phyloP scores from a whole-genome alignment of 208 protist genomes.

The Leishmania arabica region DNA sequence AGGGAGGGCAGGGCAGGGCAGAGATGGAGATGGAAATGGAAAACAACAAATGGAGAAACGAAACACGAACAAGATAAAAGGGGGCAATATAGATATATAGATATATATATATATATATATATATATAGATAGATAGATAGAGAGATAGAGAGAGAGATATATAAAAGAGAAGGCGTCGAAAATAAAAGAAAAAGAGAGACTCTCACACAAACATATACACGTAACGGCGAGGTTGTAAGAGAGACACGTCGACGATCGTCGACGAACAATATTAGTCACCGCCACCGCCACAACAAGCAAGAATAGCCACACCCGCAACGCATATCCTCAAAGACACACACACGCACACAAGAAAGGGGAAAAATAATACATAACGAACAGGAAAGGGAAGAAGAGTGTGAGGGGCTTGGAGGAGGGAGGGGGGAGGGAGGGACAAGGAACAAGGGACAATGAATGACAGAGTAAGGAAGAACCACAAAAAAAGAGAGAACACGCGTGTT shows the following conservation, averaged over 20 bases:
- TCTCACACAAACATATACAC: not conserved
- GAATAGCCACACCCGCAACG: too few relatives aligned
- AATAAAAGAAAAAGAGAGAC: not conserved
- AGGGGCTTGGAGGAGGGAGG: too few relatives aligned
- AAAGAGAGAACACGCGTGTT: not conserved
- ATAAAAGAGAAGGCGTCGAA: not conserved
- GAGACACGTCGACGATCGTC: not conserved
- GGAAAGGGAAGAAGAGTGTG: not conserved
- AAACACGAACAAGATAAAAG: not conserved
- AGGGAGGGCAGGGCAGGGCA: not conserved
- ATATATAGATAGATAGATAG: too few relatives aligned
- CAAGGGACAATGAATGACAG: not conserved
- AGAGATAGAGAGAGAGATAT: not conserved
- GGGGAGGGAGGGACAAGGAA: too few relatives aligned
- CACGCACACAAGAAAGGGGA: not conserved
- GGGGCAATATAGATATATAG: not conserved
- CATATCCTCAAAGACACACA: not conserved
- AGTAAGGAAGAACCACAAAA: not conserved
- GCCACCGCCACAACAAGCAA: not conserved
- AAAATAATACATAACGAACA: not conserved
- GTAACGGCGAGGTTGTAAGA: not conserved
- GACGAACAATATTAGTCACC: not conserved
- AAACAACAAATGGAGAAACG: not conserved
- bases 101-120: too few relatives aligned
- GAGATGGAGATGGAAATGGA: slow-evolving; percentile 4